Conservation (phyloP, 2,329 filamentous ascomycete genomes). For the Endocalyx cinctus region DNA sequence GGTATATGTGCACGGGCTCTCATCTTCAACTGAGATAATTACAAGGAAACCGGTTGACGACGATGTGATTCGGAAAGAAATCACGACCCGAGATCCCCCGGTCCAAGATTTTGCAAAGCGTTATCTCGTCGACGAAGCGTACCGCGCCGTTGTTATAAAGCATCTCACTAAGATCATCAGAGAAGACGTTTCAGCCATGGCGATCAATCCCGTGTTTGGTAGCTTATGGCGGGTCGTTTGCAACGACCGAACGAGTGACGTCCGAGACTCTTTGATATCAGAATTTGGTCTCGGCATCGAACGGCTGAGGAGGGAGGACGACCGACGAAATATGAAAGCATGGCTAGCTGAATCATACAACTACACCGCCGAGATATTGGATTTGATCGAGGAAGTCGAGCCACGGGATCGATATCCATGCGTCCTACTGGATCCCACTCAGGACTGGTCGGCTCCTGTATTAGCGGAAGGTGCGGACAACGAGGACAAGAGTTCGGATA, state of each 20-base stretch:
- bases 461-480: slow-evolving; percentile 6
- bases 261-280: slow-evolving; percentile 36
- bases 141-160: slow-evolving; percentile 32
- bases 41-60: background rate
- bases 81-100: slow-evolving; percentile 3
- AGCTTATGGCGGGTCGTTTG: slow-evolving; percentile 45
- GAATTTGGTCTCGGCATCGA: slow-evolving; percentile 37
- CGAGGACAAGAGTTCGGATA: slow-evolving; percentile 14
- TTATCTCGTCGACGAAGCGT: slow-evolving; percentile 33
- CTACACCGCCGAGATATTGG: slow-evolving; percentile 38
- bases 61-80: background rate
- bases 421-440: slow-evolving; percentile 45
- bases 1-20: too few species aligned
- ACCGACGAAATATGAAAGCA: slow-evolving; percentile 35
- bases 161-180: slow-evolving; percentile 40
- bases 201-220: slow-evolving; percentile 47
- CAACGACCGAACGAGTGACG: slow-evolving; percentile 37
- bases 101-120: slow-evolving; percentile 32
- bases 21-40: slow-evolving; percentile 2
- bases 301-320: slow-evolving; percentile 23
- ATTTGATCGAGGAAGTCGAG: slow-evolving; percentile 32
- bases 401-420: slow-evolving; percentile 38
- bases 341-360: slow-evolving; percentile 51
- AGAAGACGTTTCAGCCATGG: slow-evolving; percentile 37
- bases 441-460: slow-evolving; percentile 26